Evolutionary conservation across 176 grass and related monocot genomes (phyloP).

Genomic region (Lolium multiflorum): DNA sequence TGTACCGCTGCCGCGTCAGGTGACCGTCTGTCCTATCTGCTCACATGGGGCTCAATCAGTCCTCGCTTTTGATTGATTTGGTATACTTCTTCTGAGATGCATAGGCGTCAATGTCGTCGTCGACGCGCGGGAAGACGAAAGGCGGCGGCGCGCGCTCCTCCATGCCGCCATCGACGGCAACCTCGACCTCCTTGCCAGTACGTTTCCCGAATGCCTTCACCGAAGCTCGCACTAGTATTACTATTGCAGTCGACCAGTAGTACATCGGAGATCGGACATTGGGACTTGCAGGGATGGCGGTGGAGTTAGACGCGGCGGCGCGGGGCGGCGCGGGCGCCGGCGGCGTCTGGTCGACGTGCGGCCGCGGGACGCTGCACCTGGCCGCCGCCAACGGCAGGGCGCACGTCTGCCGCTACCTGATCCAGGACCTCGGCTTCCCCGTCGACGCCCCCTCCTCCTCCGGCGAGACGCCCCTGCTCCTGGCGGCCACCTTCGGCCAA

Average conservation of each 20-base stretch:
- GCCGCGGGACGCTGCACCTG: conserved; percentile 5
- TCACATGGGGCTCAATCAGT: too few relatives aligned
- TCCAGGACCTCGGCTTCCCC: conserved; percentile 21
- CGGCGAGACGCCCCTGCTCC: conserved; percentile 33
- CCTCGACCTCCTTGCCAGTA: conserved; percentile 28
- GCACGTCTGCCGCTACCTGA: conserved; percentile 33
- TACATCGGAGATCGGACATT: not conserved
- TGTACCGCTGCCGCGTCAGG: too few relatives aligned
- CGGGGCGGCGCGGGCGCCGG: not conserved
- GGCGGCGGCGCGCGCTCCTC: conserved; percentile 10
- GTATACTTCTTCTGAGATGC: too few relatives aligned
- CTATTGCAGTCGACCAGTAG: not conserved
- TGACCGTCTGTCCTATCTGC: too few relatives aligned
- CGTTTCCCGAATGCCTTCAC: not conserved
- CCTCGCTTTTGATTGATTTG: too few relatives aligned
- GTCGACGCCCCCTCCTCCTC: not conserved
- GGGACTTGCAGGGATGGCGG: not conserved
- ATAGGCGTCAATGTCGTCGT: not conserved
- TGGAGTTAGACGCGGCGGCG: not conserved
- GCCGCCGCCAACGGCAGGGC: conserved; percentile 30
- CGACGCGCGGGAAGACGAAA: not conserved
- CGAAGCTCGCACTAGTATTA: not conserved
- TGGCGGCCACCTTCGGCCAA: conserved; percentile 26
- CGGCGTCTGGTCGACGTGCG: conserved; percentile 13
- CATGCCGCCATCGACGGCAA: not conserved